Evolutionary conservation across 2,329 filamentous ascomycete species (phyloP), one percentile per base, ranked within the genome.

Genomic region (Apiospora phragmitis): DNA sequence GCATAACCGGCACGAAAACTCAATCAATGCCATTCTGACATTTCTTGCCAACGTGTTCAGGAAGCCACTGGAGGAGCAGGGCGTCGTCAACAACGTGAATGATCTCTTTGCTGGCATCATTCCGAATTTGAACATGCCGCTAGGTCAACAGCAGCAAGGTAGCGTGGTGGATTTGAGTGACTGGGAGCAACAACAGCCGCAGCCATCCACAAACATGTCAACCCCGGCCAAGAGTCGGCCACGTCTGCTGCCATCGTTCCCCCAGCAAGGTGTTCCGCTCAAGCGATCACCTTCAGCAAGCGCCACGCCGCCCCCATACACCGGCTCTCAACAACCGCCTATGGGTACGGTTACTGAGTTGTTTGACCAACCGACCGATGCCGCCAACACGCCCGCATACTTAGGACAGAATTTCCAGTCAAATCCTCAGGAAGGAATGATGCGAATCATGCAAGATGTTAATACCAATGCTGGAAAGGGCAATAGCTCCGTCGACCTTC

Each of bases 11-110:
- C 96, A 99, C 78, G 96, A 99, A 79, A 97, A 95, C 79, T 98
- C 95, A 0, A 98, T 99, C 82, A 98, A 98, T 78, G 95, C 95
- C n/a, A 98, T 99, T 73, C 87, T 99, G 55, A 97, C 95, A 67
- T 98, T 99, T 81, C 87, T 99, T 26, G 96, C 95, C 65, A 98
- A 97, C 16, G 95, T 99, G 55, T 99, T 98, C 83, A 93, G 97
- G 73, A 92, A 97, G 77, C 97, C 94, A 73, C 84, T 99, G 67
- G 95, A 98, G 79, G 94, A 95, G 45, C 92, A 95, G 76, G 91
- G 91, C 42, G 88, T 89, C 24, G 86, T 89, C 1, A 90, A 93
- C 77, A 95, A 93, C 72, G 88, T 98, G 55, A 91, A 93, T 70
- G 95, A 97, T 75, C 92, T 97, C 78, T 93, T 98, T 78, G 90